These are phyloP conservation scores for Prasinococcaceae sp. DNA, from an alignment of 139 green algal genomes.

Conservation along the genomic window DNA sequence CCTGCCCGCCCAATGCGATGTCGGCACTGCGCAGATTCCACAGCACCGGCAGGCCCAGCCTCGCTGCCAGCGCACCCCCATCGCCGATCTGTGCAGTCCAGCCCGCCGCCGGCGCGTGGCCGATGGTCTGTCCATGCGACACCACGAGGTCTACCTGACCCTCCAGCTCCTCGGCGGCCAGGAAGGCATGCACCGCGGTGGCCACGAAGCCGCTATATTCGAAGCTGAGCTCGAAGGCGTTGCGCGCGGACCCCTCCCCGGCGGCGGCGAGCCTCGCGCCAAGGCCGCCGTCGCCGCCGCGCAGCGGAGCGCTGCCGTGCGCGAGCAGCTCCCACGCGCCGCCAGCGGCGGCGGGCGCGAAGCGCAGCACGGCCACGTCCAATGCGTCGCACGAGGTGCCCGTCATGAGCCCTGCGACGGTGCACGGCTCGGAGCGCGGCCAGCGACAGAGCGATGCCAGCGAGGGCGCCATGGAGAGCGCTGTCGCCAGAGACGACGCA, in stretches of 20 bases:
- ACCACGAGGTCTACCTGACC: constrained; percentile 1
- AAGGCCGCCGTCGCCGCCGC: neutral
- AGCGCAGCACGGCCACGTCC: neutral
- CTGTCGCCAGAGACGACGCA: too few species aligned
- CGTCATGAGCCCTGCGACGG: neutral
- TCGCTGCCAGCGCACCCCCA: neutral
- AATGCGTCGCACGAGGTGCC: constrained; percentile 4
- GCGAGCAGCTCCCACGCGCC: neutral
- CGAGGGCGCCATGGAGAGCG: too few species aligned
- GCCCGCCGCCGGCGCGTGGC: neutral
- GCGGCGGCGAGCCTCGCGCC: neutral
- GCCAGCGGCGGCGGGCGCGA: neutral
- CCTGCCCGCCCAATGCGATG: constrained; percentile 5
- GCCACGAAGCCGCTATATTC: neutral
- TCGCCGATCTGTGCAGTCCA: neutral
- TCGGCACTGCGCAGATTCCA: constrained; percentile 4
- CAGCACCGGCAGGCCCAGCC: neutral
- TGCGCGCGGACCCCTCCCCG: neutral
- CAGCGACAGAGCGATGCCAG: too few species aligned
- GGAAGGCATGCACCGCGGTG: neutral
- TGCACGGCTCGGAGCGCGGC: too few species aligned
- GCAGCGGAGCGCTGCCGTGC: neutral
- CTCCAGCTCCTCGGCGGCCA: neutral
- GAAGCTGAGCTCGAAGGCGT: too few species aligned
- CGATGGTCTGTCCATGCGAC: constrained; percentile 3